Evolutionary conservation across 2,329 filamentous ascomycete species (phyloP).

Genomic region (Fusarium vanettenii): DNA sequence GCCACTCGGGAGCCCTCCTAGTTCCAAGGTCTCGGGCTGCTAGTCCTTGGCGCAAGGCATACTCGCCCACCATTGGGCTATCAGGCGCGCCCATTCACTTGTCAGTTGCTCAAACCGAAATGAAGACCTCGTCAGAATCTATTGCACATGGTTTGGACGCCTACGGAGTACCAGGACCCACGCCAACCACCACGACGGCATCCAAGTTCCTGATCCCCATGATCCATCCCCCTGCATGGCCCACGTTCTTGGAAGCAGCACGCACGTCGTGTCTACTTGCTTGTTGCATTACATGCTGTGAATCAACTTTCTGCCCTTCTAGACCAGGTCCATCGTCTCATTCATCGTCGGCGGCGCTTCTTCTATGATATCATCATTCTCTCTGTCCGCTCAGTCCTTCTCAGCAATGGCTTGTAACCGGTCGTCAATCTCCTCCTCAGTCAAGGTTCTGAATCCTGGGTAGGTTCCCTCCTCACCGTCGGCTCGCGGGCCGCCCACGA

Average conservation of each 20-base stretch:
- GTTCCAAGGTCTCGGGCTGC: constrained; percentile 19
- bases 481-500: constrained; percentile 86
- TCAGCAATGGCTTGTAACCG: constrained; percentile 97
- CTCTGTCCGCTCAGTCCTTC: constrained; percentile 79
- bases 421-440: constrained; percentile 98
- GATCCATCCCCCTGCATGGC: constrained; percentile 38
- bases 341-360: constrained; percentile 16
- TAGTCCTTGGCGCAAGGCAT: constrained; percentile 42
- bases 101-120: constrained; percentile 28
- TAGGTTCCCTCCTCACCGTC: constrained; percentile 88
- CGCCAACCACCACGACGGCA: constrained; percentile 18
- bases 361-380: constrained; percentile 32
- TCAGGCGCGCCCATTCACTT: constrained; percentile 37
- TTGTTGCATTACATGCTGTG: constrained; percentile 22
- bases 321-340: constrained; percentile 19
- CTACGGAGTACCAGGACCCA: constrained; percentile 35
- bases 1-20: constrained; percentile 5
- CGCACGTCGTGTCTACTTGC: constrained; percentile 7
- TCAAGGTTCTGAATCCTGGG: constrained; percentile 85
- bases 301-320: constrained; percentile 34
- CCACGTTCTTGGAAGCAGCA: constrained; percentile 36
- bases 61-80: constrained; percentile 42
- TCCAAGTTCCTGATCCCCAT: constrained; percentile 34
- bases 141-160: constrained; percentile 43
- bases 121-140: constrained; percentile 38